Base-by-base conservation (phyloP, 495 filamentous ascomycete genomes). In the Glonium stellatum region DNA sequence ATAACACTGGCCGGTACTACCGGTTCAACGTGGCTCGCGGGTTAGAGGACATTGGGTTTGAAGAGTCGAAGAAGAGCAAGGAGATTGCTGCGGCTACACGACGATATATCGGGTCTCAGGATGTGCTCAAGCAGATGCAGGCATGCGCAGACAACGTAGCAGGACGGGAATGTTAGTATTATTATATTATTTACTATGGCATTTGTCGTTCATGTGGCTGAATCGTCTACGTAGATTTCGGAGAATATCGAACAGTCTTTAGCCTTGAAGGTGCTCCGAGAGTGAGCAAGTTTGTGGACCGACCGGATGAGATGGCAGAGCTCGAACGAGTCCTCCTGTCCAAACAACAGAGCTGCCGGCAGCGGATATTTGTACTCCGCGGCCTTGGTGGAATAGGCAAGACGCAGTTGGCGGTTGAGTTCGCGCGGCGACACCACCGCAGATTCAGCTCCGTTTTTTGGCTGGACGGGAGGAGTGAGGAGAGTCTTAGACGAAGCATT, bases 181-280 rank as follows among this genome's bases (percentile, higher is more conserved):
- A 12, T 8, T 12, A 5, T 21, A 27, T 54, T 25, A 21, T 51
- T 37, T 49, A 36, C 31, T 22, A 13, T 13, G 19, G 2, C 37
- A 10, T 18, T 8, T 54, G 10, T 22, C 18, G 36, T 42, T 5
- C 36, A n/a, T 60, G 35, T 60, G 51, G 59, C 59, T 59, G 59
- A 68, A 50, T 15, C 51, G 55, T 42, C 35, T 54, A 42, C 27
- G 18, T 39, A 67, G 60, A 64, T 35, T 34, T 50, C 39, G 61
- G 65, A 36, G 48, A 57, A 3, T 60, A 67, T 50, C 47, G 52
- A 42, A 60, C 50, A 0, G 27, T 27, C n/a, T 70, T 70, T 41
- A 66, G 59, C 37, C 65, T 70, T 15, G 50, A 62, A 60, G 63
- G 66, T 44, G 59, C 68, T 34, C 68, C 68, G 37, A 54, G n/a